Base-by-base conservation (phyloP, 768 basidiomycete genomes). In the Mycena galericulata region DNA sequence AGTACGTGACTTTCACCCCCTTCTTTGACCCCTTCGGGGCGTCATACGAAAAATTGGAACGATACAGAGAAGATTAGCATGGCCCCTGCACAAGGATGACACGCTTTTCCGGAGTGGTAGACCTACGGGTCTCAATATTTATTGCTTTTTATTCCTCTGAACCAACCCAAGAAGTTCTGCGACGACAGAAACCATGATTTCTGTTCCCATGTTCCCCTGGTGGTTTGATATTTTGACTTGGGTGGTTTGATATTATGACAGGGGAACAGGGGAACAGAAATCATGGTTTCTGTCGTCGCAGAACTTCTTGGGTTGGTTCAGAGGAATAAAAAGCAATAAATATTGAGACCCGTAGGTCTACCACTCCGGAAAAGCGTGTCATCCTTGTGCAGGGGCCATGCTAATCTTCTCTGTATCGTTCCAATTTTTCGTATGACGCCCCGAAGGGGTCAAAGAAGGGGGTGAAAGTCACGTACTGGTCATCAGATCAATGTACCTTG, bases 321-420 rank as follows among this genome's bases (percentile, higher is more conserved):
- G n/a, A n/a, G n/a, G n/a, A n/a, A n/a, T n/a, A n/a, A n/a, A n/a
- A n/a, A n/a, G n/a, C n/a, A n/a, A 84, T 84, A 85, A 85, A 85
- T 85, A 85, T 85, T 85, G 83, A 85, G 83, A 84, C 76, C 84
- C 83, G 82, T 85, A 83, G 82, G 76, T 85, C 85, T 92, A 91
- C 92, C 92, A 92, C 92, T 93, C 92, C 91, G 91, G 90, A 87
- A 92, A 92, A 94, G 92, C 93, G 93, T 96, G 96, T 96, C 96
- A 97, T 97, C 95, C 96, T 97, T 97, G 95, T 97, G 96, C 96
- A 97, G 96, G 96, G 95, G 95, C 96, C 94, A 97, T 97, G 96
- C 96, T 97, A 96, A 97, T 96, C 96, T 97, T 97, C 95, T 97
- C 96, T 96, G 95, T 96, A 96, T 96, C 92, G 94, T 96, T 96